phyloP scores from a whole-genome alignment of 495 filamentous ascomycete genomes.

The Elasticomyces elasticus region DNA sequence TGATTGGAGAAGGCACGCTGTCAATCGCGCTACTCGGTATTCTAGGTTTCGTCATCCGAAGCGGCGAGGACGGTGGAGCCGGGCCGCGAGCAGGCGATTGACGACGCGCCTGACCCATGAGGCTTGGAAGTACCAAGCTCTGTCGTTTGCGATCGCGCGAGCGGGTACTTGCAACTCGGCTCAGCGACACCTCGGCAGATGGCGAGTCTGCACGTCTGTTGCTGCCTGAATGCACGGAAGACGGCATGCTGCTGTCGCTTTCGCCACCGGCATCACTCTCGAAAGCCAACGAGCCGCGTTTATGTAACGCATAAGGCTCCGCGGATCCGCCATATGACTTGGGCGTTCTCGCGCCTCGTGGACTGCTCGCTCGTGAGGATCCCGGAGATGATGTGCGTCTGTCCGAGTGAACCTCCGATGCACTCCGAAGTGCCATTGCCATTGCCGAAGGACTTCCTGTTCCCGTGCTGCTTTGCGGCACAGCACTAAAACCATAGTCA shows the following conservation, averaged over 20 bases:
- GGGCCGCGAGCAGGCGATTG: slow-evolving; percentile 65
- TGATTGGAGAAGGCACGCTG: slow-evolving; percentile 70
- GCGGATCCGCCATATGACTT: slow-evolving; percentile 14
- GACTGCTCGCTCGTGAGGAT: slow-evolving; percentile 77
- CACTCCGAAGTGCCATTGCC: slow-evolving; percentile 44
- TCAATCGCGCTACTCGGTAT: slow-evolving; percentile 59
- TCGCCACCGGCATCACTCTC: slow-evolving; percentile 69
- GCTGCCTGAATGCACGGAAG: slow-evolving; percentile 48
- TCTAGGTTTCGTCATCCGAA: slow-evolving; percentile 78
- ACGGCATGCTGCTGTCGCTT: slow-evolving; percentile 77
- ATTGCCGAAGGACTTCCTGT: slow-evolving; percentile 48
- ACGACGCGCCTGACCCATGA: slow-evolving; percentile 60
- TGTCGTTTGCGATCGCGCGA: slow-evolving; percentile 69
- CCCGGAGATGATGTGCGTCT: slow-evolving; percentile 49
- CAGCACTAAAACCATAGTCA: slow-evolving; percentile 31
- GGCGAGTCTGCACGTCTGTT: slow-evolving; percentile 72
- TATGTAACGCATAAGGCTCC: slow-evolving; percentile 28
- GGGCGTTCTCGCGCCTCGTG: slow-evolving; percentile 73
- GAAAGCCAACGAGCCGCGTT: slow-evolving; percentile 59
- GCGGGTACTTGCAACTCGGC: slow-evolving; percentile 47
- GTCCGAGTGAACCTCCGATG: slow-evolving; percentile 32
- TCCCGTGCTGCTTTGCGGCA: neutral
- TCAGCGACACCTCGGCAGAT: slow-evolving; percentile 69
- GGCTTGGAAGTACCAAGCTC: slow-evolving; percentile 66
- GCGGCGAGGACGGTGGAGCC: slow-evolving; percentile 70